Evolutionary conservation across 768 basidiomycete genomes (phyloP).

Genomic region (Leccinum broughii): DNA sequence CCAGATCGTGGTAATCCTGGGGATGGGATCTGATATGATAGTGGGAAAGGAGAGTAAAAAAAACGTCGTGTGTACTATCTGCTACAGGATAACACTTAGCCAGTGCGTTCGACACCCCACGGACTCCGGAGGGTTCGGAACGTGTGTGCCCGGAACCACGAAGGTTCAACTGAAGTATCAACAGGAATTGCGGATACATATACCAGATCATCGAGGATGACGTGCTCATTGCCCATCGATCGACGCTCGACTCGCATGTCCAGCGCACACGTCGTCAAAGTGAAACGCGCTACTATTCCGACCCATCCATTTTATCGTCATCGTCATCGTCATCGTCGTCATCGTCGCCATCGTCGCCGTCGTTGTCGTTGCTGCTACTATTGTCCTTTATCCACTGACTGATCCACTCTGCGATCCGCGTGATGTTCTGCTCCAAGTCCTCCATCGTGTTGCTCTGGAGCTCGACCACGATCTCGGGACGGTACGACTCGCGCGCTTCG

Average conservation of each 20-base stretch:
- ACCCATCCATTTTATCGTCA: background rate
- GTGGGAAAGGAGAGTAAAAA: background rate
- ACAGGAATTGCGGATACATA: background rate
- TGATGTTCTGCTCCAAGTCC: conserved; percentile 86
- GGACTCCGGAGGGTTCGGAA: background rate
- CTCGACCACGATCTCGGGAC: conserved; percentile 83
- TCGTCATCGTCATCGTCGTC: background rate
- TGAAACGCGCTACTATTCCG: background rate
- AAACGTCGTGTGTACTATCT: background rate
- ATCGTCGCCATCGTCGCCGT: background rate
- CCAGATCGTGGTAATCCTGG: too few relatives aligned
- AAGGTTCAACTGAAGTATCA: background rate
- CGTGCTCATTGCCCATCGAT: background rate
- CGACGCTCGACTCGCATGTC: background rate
- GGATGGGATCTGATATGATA: background rate
- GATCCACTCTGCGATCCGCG: conserved; percentile 87
- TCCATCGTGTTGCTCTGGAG: conserved; percentile 73
- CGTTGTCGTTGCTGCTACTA: background rate
- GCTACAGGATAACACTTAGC: background rate
- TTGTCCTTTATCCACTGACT: conserved; percentile 57
- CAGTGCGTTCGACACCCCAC: background rate
- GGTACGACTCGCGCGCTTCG: conserved; percentile 87
- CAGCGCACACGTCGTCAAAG: background rate
- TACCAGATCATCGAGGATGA: background rate
- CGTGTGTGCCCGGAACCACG: background rate